Evolutionary conservation across 192 early-diverging fungal species (phyloP), one percentile per base, ranked within the genome.

Genomic region (Umbelopsis sp.): DNA sequence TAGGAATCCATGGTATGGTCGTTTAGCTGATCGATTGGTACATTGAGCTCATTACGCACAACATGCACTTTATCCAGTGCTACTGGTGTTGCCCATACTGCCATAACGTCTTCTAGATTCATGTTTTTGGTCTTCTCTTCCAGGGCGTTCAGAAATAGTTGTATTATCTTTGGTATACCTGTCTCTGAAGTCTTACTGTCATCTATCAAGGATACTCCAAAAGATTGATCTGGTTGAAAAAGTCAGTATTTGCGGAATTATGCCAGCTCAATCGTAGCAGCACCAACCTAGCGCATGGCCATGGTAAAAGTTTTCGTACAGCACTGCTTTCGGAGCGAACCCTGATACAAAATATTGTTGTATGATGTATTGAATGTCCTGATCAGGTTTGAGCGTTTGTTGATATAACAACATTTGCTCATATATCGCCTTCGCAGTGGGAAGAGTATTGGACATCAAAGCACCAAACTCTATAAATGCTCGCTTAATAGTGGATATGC

Each of bases 361-460:
- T 47, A 93, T 90, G 46, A 87, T 85, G 78, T 85, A 91, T 65
- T 91, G 89, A 46, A 93, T 86, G 70, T 93, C 91, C 64, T 91
- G 86, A 50, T 87, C 80, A n/a, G 91, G 90, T 74, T 88, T 87
- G n/a, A 93, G 75, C 20, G 90, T 89, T 77, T 93, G 89, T 66
- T 85, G 85, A 75, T 79, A 83, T 37, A 85, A 73, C 11, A 84
- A 44, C 35, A 89, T 66, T 49, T 82, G 75, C 23, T 91, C 90
- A 27, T 87, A 86, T 2, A 87, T 86, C 18, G 85, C 78, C 71
- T 90, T 81, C 5, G 86, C 72, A 22, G 75, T 74, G 2, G 82
- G 80, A 30, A 85, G 71, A 4, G 78, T 71, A 47, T 76, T 82
- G n/a, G 82, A 81, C 25, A 85, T 75, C 41, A 77, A 81, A 7